A percentile compares a stretch with the other conserved stretches of the same genome.
phyloP scores from a whole-genome alignment of 805 yeast species.

The Hanseniaspora vineae region DNA sequence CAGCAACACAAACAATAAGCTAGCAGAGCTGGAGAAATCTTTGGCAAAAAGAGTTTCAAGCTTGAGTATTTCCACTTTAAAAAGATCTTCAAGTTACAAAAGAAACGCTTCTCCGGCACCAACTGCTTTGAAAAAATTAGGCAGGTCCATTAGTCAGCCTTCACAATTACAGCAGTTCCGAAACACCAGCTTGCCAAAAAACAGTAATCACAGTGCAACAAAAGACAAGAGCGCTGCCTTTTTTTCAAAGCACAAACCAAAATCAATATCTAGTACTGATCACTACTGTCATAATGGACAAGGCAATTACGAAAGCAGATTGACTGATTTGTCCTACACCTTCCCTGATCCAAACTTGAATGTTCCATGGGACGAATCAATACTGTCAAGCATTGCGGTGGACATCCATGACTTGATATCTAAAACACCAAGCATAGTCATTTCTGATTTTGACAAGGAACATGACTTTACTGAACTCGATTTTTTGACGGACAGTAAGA shows the following conservation, averaged over 20 bases:
- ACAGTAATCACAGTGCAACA: too few species aligned
- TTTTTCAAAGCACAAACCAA: too few species aligned
- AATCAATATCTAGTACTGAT: too few species aligned
- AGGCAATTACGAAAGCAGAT: not conserved
- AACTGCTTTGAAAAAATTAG: too few species aligned
- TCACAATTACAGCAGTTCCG: too few species aligned
- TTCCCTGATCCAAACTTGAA: not conserved
- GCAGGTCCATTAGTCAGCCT: too few species aligned
- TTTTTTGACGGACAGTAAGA: not conserved
- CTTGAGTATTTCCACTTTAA: not conserved
- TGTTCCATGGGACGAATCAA: not conserved
- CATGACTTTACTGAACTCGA: not conserved
- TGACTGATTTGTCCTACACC: not conserved
- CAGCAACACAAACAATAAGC: not conserved
- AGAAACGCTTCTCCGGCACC: not conserved
- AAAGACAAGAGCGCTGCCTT: too few species aligned
- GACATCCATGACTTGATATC: not conserved
- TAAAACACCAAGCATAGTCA: not conserved
- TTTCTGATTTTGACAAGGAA: not conserved
- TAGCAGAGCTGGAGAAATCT: not conserved
- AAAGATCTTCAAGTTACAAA: not conserved
- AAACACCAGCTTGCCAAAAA: too few species aligned
- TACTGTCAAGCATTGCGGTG: not conserved
- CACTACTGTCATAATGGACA: not conserved
- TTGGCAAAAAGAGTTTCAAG: not conserved